Conservation (phyloP, 768 basidiomycete genomes). For the Peribolospora baueri region DNA sequence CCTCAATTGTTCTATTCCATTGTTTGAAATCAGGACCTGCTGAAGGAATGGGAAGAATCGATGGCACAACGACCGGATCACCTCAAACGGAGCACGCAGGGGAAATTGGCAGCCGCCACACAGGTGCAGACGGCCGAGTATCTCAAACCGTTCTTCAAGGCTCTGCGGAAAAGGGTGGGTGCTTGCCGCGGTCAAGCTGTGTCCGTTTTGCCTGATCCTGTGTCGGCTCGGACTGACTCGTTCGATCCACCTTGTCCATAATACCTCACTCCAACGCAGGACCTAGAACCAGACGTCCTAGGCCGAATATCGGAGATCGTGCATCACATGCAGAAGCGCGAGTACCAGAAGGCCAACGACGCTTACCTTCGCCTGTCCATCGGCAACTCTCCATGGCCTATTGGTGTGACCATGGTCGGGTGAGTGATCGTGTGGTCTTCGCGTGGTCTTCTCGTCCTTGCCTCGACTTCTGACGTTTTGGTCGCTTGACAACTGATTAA, state of each 20-base stretch:
- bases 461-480: neutral
- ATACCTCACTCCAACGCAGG: slow-evolving; percentile 21
- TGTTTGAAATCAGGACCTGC: slow-evolving; percentile 25
- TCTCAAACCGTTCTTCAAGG: slow-evolving; percentile 85
- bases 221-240: neutral
- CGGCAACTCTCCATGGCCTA: slow-evolving; percentile 98
- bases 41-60: slow-evolving; percentile 90
- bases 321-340: slow-evolving; percentile 81
- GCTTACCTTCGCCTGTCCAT: slow-evolving; percentile 90
- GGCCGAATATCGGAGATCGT: slow-evolving; percentile 74
- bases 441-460: neutral
- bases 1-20: neutral
- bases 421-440: slow-evolving; percentile 21
- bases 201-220: neutral
- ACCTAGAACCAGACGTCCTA: slow-evolving; percentile 60
- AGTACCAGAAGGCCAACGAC: slow-evolving; percentile 90
- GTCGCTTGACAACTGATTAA: neutral
- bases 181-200: neutral
- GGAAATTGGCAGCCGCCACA: slow-evolving; percentile 80
- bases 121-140: slow-evolving; percentile 91
- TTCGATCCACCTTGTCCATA: neutral
- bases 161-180: slow-evolving; percentile 53
- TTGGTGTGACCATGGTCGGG: slow-evolving; percentile 99
- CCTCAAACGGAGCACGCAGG: slow-evolving; percentile 67
- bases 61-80: slow-evolving; percentile 82